Base-by-base conservation (phyloP, 1,284 basidiomycete genomes). In the Vanrija sp. region DNA sequence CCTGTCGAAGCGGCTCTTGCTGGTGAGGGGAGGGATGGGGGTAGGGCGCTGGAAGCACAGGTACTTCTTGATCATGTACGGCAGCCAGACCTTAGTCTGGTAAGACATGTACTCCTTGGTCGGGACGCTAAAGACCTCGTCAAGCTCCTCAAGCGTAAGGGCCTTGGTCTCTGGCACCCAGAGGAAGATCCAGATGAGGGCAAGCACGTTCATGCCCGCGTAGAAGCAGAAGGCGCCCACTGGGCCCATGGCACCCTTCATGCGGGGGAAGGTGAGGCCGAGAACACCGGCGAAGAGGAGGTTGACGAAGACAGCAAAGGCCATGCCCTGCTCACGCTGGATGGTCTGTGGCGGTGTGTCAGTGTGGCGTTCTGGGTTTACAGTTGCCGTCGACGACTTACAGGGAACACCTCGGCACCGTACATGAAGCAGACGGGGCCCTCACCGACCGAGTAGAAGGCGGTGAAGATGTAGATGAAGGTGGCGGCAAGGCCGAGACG, bases 101-200 rank as follows among this genome's bases (percentile, higher is more conserved):
- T 90, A 89, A 8, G 77, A 69, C 18, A 84, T 85, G 62, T 88
- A 86, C 6, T 75, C 76, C 21, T 64, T 66, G 15, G 84, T 83
- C 3, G 86, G 85, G 3, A 91, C 82, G 7, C 52, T 51, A 57
- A 64, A 66, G 7, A 66, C 62, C 23, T 47, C 49, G 65, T 86
- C 84, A 49, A 86, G 78, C 68, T 86, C 84, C 69, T 91, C 89
- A 28, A 92, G 81, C 1, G 87, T 85, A 53, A 85, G 81, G 1
- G 83, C 80, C 78, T 89, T 91, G 26, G 89, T 93, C 78, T 91
- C 89, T 38, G 87, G 88, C 6, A 72, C 61, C 38, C 68, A 69
- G 45, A 73, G 51, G 57, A 73, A 72, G 57, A 73, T 71, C 39
- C 75, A 52, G 38, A 69, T 38, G 10, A 74, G 64, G 1, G 71